These are phyloP conservation scores for Cryptosporidium viatorum DNA, from an alignment of 169 alveolate species.

Conservation along the genomic window DNA sequence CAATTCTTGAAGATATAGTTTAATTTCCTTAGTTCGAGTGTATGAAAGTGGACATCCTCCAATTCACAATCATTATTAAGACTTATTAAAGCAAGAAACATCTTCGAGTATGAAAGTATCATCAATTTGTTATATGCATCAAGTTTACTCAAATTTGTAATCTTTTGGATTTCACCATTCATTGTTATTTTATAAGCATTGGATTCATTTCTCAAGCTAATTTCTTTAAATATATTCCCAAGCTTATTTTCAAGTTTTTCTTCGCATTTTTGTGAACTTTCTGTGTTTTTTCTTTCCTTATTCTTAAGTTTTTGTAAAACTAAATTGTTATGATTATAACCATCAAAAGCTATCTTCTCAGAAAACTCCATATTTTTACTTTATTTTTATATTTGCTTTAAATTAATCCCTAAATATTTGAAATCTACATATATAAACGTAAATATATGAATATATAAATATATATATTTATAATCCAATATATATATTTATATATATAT, in stretches of 20 bases:
- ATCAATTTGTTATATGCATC: constrained; percentile 9
- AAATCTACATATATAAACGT: too few relatives aligned
- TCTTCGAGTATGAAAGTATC: constrained; percentile 2
- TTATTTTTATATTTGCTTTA: background rate
- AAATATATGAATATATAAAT: too few relatives aligned
- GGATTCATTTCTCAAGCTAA: constrained; percentile 1
- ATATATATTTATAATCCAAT: too few relatives aligned
- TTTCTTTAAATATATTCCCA: constrained; percentile 5
- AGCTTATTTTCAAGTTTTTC: background rate
- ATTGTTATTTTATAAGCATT: background rate
- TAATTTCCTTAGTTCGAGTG: constrained; percentile 14
- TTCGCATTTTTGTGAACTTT: background rate
- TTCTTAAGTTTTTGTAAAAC: constrained; percentile 8
- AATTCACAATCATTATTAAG: background rate
- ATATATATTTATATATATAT: too few relatives aligned
- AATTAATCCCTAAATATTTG: background rate
- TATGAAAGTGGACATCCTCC: constrained; percentile 23
- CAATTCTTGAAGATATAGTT: constrained; percentile 24
- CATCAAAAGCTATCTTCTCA: background rate
- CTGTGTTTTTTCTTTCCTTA: background rate
- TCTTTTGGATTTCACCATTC: background rate
- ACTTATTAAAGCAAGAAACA: constrained; percentile 7
- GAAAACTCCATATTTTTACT: background rate
- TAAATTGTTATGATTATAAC: constrained; percentile 15
- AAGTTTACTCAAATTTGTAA: background rate